A percentile compares a stretch with the other conserved stretches of the same genome.
phyloP scores from a whole-genome alignment of 2,329 filamentous ascomycete species.

The Akanthomyces uredinophilus region DNA sequence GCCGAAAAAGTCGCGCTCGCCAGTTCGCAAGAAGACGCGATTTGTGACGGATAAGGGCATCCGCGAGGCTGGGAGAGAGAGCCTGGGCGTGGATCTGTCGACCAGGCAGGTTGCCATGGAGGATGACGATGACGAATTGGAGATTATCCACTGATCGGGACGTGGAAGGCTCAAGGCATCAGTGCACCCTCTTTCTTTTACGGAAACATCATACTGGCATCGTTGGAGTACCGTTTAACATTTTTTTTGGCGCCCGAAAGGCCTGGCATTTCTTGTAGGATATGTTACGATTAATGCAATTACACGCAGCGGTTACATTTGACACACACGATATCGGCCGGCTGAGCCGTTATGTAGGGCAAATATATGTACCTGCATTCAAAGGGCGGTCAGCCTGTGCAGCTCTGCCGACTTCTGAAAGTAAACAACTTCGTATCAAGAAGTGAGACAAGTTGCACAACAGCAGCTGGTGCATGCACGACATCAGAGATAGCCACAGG shows the following conservation, averaged over 20 bases:
- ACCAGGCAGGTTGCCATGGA: slow-evolving; percentile 32
- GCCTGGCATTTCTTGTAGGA: slow-evolving; percentile 8
- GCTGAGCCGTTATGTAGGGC: not conserved
- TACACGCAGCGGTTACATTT: not conserved
- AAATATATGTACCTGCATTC: not conserved
- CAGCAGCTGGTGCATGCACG: not conserved
- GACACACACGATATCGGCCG: not conserved
- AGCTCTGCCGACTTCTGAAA: not conserved
- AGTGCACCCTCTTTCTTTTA: not conserved
- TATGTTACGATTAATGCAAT: slow-evolving; percentile 8
- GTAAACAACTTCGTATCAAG: not conserved
- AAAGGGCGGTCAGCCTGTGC: not conserved
- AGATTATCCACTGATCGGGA: slow-evolving; percentile 37
- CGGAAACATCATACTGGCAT: slow-evolving; percentile 1
- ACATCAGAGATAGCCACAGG: not conserved
- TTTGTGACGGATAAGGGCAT: slow-evolving; percentile 76
- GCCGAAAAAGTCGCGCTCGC: slow-evolving; percentile 31
- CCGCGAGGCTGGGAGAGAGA: slow-evolving; percentile 70
- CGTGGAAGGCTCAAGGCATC: not conserved
- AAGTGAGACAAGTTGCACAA: not conserved
- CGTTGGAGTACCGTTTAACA: slow-evolving; percentile 6
- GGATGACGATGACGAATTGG: slow-evolving; percentile 44
- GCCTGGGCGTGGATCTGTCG: slow-evolving; percentile 51
- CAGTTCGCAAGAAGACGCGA: slow-evolving; percentile 67
- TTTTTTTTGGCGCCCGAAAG: not conserved